Percentiles rank a stretch among this genome's conserved stretches.
phyloP scores from a whole-genome alignment of 176 grass and related monocot genomes.

The Tillandsia fasciculata region DNA sequence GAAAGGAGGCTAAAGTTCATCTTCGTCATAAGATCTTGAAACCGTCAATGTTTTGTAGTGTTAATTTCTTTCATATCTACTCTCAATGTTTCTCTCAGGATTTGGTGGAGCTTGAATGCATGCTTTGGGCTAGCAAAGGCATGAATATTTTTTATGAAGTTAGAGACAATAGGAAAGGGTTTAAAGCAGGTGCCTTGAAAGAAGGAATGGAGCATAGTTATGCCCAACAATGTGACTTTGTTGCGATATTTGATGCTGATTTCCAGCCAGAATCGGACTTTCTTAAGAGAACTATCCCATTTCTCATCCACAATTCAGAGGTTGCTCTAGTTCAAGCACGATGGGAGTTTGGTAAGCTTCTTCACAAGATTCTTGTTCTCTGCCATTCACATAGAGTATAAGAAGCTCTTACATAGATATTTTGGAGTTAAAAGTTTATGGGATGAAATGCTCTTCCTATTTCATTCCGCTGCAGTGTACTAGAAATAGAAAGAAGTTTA shows the following conservation, averaged over 20 bases:
- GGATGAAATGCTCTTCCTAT: neutral
- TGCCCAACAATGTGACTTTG: slow-evolving; percentile 70
- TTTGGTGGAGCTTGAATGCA: slow-evolving; percentile 80
- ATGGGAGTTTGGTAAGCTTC: slow-evolving; percentile 82
- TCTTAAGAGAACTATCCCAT: slow-evolving; percentile 61
- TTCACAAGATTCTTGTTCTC: neutral
- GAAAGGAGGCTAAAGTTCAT: slow-evolving; percentile 3
- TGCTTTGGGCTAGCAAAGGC: slow-evolving; percentile 73
- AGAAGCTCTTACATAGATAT: too few species aligned
- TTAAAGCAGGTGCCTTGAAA: slow-evolving; percentile 94
- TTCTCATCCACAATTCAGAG: slow-evolving; percentile 48
- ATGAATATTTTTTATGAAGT: slow-evolving; percentile 83
- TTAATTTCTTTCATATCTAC: neutral
- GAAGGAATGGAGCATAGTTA: slow-evolving; percentile 70
- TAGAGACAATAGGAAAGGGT: slow-evolving; percentile 68
- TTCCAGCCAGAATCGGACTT: slow-evolving; percentile 92
- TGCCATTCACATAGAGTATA: neutral
- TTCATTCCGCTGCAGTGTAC: neutral
- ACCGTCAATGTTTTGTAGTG: neutral
- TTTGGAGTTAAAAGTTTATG: neutral
- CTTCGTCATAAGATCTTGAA: slow-evolving; percentile 7
- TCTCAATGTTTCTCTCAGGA: slow-evolving; percentile 35
- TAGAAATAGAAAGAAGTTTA: slow-evolving; percentile 14
- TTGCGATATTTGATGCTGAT: slow-evolving; percentile 89
- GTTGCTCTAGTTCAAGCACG: slow-evolving; percentile 86